These are phyloP conservation scores for Cutaneotrichosporon sp. DNA, from an alignment of 1,284 basidiomycete genomes.

Conservation along the genomic window DNA sequence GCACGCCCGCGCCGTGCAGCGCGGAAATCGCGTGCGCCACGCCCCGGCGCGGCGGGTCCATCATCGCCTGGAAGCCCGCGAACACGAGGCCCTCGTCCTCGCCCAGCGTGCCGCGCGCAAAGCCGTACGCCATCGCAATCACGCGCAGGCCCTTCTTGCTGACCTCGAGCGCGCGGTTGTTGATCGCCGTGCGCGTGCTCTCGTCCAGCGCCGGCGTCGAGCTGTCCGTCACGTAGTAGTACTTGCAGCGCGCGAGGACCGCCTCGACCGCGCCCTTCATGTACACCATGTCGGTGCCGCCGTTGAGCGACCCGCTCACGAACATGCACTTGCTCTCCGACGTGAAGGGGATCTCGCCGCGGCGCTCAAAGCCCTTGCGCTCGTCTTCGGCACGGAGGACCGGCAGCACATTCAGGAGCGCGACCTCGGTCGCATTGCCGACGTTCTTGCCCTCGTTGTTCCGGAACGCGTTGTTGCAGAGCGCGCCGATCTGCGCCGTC, in stretches of 20 bases:
- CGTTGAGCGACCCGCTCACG: constrained; percentile 68
- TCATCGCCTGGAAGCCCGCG: constrained; percentile 91
- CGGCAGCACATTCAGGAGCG: constrained; percentile 78
- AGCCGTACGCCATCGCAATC: constrained; percentile 86
- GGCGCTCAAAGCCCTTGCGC: constrained; percentile 69
- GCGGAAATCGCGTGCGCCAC: constrained; percentile 83
- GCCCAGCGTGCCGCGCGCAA: constrained; percentile 45
- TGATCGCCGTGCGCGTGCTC: constrained; percentile 65
- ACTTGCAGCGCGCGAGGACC: constrained; percentile 79
- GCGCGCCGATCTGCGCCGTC: constrained; percentile 61
- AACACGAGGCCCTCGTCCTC: constrained; percentile 70
- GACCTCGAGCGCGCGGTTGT: constrained; percentile 68
- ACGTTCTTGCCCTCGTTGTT: constrained; percentile 74
- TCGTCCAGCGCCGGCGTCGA: constrained; percentile 76
- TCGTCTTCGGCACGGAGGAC: constrained; percentile 70
- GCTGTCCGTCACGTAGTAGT: constrained; percentile 82
- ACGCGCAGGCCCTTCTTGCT: constrained; percentile 79
- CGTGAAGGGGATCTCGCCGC: constrained; percentile 81
- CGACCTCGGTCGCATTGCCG: constrained; percentile 89
- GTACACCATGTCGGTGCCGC: constrained; percentile 72
- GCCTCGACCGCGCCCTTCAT: constrained; percentile 91
- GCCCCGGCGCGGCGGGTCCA: constrained; percentile 89
- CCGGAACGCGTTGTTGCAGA: constrained; percentile 62
- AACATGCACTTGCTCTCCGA: constrained; percentile 94
- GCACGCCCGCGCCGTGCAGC: constrained; percentile 81